These are phyloP conservation scores for Podaxis sp. DNA, from an alignment of 768 basidiomycete genomes.

Conservation along the genomic window DNA sequence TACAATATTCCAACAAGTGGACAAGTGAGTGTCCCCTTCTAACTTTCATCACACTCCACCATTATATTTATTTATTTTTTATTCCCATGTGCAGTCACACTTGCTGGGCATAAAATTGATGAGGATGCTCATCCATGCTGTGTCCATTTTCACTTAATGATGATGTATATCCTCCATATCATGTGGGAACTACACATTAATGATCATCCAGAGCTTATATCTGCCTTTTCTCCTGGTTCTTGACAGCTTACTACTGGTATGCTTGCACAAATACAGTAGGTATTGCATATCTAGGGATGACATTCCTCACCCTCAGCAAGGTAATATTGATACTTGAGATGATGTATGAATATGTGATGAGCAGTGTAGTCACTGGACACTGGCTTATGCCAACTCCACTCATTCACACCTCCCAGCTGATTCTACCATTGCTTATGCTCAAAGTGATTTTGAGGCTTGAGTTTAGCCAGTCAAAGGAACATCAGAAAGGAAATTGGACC, in stretches of 20 bases:
- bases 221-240: constrained; percentile 1
- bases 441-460: constrained; percentile 21
- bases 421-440: constrained; percentile 21
- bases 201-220: constrained; percentile 12
- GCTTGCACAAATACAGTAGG: constrained; percentile 27
- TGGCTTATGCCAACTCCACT: not conserved
- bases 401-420: not conserved
- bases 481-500: constrained; percentile 10
- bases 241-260: constrained; percentile 29
- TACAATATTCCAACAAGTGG: constrained; percentile 21
- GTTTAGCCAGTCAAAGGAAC: constrained; percentile 11
- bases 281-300: constrained; percentile 23
- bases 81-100: constrained; percentile 14
- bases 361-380: not conserved
- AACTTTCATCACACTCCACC: too few relatives aligned
- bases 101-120: constrained; percentile 22
- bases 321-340: not conserved
- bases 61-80: too few relatives aligned
- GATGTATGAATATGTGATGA: not conserved
- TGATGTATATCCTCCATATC: constrained; percentile 7
- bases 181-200: not conserved
- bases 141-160: not conserved
- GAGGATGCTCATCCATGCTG: constrained; percentile 27
- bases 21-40: constrained; percentile 16
- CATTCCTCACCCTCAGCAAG: constrained; percentile 16